Base-by-base conservation (phyloP, 208 protist species). In the Leptomonas pyrrhocoris region DNA sequence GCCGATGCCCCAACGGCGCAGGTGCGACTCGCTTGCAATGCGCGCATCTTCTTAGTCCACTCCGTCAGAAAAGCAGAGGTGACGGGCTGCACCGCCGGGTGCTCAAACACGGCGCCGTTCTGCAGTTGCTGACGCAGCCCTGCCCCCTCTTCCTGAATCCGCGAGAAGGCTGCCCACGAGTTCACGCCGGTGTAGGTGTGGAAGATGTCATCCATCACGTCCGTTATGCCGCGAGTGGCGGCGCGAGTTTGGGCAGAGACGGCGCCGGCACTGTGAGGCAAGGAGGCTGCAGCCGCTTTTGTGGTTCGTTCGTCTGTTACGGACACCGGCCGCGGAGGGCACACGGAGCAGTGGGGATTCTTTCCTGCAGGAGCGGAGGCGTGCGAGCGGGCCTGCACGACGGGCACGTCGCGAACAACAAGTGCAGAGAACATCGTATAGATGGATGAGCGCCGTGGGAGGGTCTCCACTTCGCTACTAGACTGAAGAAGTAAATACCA, bases 171-270 rank as follows among this genome's bases (percentile, higher is more conserved):
- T 3, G 67, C 63, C 25, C 76, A 74, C 4, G 83, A 77, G 15
- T 54, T 49, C n/a, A 80, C 74, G 23, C 87, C 90, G 9, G 79
- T 86, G 65, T 89, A 92, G 31, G 86, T 87, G 74, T 68, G 74
- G 36, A 95, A 79, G 46, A 88, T 59, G 53, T 88, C 83, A 61
- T 91, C 76, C 15, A 91, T 65, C 13, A 88, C 63, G 21, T 61
- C 68, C 34, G 61, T 59, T 6, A 73, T 21, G 51, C 48, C 42
- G 5, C 69, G 51, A n/a, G 82, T 84, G 61, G 58, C 54, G 43
- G 54, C 67, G 25, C 30, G 55, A 31, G 38, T 40, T 2, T 38
- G 6, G n/a, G 27, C 31, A 30, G 31, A 3, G 31, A 30, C 11
- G 25, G 25, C 15, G 30, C 21, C 30, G 16, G 25, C 15, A 6